Evolutionary conservation across 192 early-diverging fungal species (phyloP).

Genomic region (Haplosporangium gracile): DNA sequence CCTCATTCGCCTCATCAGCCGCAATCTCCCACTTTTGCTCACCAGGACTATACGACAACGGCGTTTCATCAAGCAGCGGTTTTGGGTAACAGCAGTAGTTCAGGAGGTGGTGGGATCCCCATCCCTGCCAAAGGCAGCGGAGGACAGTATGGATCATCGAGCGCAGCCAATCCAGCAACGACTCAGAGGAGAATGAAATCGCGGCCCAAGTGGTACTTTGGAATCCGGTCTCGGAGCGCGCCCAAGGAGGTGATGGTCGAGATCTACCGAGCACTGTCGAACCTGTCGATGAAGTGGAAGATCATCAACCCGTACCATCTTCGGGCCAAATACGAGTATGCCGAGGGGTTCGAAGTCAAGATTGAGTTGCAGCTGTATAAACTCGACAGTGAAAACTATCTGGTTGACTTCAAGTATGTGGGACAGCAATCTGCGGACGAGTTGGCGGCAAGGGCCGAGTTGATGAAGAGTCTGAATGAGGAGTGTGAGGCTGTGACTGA

Average conservation of each 20-base stretch:
- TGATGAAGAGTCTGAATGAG: slow-evolving; percentile 41
- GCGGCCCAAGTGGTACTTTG: slow-evolving; percentile 97
- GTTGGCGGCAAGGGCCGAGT: slow-evolving; percentile 53
- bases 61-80: slow-evolving; percentile 47
- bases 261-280: slow-evolving; percentile 93
- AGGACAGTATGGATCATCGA: not conserved
- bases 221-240: slow-evolving; percentile 92
- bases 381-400: slow-evolving; percentile 90
- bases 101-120: slow-evolving; percentile 33
- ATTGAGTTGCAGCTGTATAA: slow-evolving; percentile 96
- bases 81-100: slow-evolving; percentile 37
- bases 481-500: slow-evolving; percentile 5
- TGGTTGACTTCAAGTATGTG: slow-evolving; percentile 97
- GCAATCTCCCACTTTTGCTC: not conserved
- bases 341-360: slow-evolving; percentile 75
- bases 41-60: slow-evolving; percentile 20
- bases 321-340: slow-evolving; percentile 76
- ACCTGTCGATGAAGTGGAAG: slow-evolving; percentile 95
- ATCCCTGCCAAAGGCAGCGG: slow-evolving; percentile 4
- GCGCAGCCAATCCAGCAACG: slow-evolving; percentile 6
- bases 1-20: slow-evolving; percentile 25
- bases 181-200: slow-evolving; percentile 53
- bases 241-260: slow-evolving; percentile 98
- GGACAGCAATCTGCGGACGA: slow-evolving; percentile 52
- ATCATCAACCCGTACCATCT: slow-evolving; percentile 90